phyloP scores from a whole-genome alignment of 306 rosid genomes.

The Cicer yamashitae region DNA sequence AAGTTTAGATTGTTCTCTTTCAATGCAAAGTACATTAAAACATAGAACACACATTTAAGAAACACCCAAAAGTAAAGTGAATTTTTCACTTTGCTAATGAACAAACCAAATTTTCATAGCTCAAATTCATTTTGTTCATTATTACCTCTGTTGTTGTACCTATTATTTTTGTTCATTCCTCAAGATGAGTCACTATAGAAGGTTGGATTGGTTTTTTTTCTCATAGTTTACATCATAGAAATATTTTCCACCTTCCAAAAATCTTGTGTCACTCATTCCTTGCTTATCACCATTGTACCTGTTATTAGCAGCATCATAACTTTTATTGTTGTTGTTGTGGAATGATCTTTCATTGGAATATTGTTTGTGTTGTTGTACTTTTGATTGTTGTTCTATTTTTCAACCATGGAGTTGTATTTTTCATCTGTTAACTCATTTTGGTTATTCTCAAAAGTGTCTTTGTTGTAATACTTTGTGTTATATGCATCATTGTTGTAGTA shows the following conservation, averaged over 20 bases:
- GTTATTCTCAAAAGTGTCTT: slow-evolving; percentile 39
- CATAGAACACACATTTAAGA: slow-evolving; percentile 33
- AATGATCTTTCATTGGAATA: slow-evolving; percentile 34
- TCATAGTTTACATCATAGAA: slow-evolving; percentile 48
- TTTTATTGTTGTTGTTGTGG: slow-evolving; percentile 36
- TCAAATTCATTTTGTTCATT: slow-evolving; percentile 55
- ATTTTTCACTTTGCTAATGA: slow-evolving; percentile 45
- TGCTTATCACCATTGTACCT: slow-evolving; percentile 55
- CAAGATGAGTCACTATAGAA: slow-evolving; percentile 52
- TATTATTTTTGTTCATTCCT: slow-evolving; percentile 43
- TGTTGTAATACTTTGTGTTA: slow-evolving; percentile 43
- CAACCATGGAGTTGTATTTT: slow-evolving; percentile 49
- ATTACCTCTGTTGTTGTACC: slow-evolving; percentile 55
- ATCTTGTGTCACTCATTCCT: slow-evolving; percentile 96
- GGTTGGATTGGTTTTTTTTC: slow-evolving; percentile 54
- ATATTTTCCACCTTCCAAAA: slow-evolving; percentile 73
- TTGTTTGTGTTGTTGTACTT: slow-evolving; percentile 40
- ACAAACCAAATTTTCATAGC: slow-evolving; percentile 59
- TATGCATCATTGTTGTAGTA: slow-evolving; percentile 48
- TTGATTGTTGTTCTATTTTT: slow-evolving; percentile 44
- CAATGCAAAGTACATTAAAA: slow-evolving; percentile 49
- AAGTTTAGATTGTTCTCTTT: too few species aligned
- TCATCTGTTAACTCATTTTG: slow-evolving; percentile 46
- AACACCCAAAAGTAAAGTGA: slow-evolving; percentile 45
- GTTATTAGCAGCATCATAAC: slow-evolving; percentile 34